Evolutionary conservation across 2,329 filamentous ascomycete species (phyloP).

Genomic region (Exophiala lecanii-corni): DNA sequence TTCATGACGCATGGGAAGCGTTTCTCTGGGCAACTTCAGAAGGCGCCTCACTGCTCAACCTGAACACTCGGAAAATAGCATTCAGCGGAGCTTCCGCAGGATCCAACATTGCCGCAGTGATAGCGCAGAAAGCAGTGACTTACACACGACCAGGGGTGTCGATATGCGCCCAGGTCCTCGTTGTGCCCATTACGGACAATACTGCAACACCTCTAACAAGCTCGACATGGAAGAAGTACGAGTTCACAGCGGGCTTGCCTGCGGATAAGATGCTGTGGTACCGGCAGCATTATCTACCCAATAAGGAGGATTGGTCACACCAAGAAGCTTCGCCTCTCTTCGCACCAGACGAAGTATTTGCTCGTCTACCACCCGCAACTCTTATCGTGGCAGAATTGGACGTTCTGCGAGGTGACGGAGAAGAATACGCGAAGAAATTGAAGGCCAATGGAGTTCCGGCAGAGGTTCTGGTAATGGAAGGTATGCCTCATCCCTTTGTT

Average conservation of each 20-base stretch:
- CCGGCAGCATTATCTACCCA: constrained; percentile 53
- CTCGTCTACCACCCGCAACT: constrained; percentile 46
- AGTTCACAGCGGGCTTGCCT: constrained; percentile 50
- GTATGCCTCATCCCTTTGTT: constrained; percentile 56
- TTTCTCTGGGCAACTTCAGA: constrained; percentile 43
- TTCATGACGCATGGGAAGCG: constrained; percentile 54
- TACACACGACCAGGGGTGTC: constrained; percentile 21
- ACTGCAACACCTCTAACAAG: constrained; percentile 45
- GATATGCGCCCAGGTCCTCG: constrained; percentile 46
- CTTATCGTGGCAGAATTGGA: constrained; percentile 54
- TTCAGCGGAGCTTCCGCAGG: constrained; percentile 50
- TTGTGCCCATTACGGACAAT: constrained; percentile 57
- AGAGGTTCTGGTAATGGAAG: constrained; percentile 48
- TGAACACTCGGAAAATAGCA: constrained; percentile 43
- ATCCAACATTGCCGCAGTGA: constrained; percentile 49
- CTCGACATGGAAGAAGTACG: constrained; percentile 47
- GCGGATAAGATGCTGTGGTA: constrained; percentile 59
- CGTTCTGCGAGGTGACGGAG: constrained; percentile 52
- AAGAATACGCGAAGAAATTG: constrained; percentile 49
- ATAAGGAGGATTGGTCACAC: constrained; percentile 42
- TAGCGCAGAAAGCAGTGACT: constrained; percentile 48
- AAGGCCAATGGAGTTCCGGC: constrained; percentile 43
- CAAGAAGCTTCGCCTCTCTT: constrained; percentile 54
- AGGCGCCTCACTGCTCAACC: constrained; percentile 29
- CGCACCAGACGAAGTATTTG: constrained; percentile 46